A percentile compares a stretch with the other conserved stretches of the same genome.
Conservation (phyloP, 148 eudicot genomes). For the Euryodendron excelsum region DNA sequence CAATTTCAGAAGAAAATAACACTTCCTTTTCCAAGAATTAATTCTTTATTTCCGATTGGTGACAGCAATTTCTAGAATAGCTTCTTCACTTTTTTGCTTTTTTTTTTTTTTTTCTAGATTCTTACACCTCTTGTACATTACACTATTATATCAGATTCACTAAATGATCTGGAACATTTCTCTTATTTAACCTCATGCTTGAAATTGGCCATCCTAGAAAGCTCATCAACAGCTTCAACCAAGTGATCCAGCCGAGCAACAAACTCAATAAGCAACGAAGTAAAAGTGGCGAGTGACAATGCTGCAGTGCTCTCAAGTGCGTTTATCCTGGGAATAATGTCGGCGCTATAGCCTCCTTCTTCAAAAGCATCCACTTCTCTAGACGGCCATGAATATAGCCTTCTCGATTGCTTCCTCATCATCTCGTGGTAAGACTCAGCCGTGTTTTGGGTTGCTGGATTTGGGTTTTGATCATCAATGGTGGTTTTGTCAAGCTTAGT, state of each 20-base stretch:
- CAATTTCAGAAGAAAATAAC: neutral
- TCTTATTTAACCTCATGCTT: slow-evolving; percentile 29
- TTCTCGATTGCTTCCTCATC: slow-evolving; percentile 47
- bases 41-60: slow-evolving; percentile 3
- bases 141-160: neutral
- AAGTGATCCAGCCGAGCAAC: slow-evolving; percentile 64
- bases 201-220: slow-evolving; percentile 51
- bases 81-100: neutral
- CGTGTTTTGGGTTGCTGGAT: slow-evolving; percentile 10
- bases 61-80: neutral
- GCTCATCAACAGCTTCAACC: slow-evolving; percentile 63
- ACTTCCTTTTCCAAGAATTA: slow-evolving; percentile 7
- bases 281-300: slow-evolving; percentile 54
- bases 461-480: slow-evolving; percentile 9
- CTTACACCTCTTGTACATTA: neutral
- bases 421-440: slow-evolving; percentile 42
- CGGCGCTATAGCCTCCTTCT: slow-evolving; percentile 28
- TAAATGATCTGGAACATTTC: neutral
- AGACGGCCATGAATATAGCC: slow-evolving; percentile 56
- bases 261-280: slow-evolving; percentile 58
- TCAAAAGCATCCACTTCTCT: slow-evolving; percentile 45
- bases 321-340: slow-evolving; percentile 34
- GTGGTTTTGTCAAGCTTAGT: slow-evolving; percentile 15
- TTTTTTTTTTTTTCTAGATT: slow-evolving; percentile 5
- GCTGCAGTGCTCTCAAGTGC: slow-evolving; percentile 47